A percentile compares a stretch with the other conserved stretches of the same genome.
These are phyloP conservation scores for Quercus bicolor DNA, from an alignment of 306 rosid species.

Conservation along the genomic window DNA sequence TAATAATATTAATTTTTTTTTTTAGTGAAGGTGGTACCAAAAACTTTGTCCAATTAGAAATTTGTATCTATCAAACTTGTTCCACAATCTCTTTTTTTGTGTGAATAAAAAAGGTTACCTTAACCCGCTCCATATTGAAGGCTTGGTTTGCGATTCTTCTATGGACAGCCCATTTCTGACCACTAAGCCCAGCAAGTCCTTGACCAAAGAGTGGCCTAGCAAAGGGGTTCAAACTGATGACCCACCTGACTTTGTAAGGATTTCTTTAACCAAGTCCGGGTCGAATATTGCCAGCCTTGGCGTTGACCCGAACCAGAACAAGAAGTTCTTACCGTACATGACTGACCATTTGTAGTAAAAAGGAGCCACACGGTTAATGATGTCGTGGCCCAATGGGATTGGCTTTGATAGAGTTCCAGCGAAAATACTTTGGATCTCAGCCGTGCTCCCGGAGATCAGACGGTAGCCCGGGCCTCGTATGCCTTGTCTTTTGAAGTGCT, in stretches of 20 bases:
- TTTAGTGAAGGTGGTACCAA: no score
- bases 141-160: slow-evolving; percentile 58
- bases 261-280: slow-evolving; percentile 60
- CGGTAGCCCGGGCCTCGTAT: slow-evolving; percentile 62
- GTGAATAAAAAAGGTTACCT: slow-evolving; percentile 30
- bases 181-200: slow-evolving; percentile 50
- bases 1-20: no score
- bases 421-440: slow-evolving; percentile 44
- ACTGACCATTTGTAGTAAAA: slow-evolving; percentile 54
- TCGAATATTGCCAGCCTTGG: slow-evolving; percentile 64
- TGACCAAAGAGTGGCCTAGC: slow-evolving; percentile 48
- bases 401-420: slow-evolving; percentile 35
- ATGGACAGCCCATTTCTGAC: slow-evolving; percentile 51
- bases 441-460: slow-evolving; percentile 52
- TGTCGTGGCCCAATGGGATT: slow-evolving; percentile 37
- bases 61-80: no score
- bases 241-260: slow-evolving; percentile 39
- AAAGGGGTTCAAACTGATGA: slow-evolving; percentile 33
- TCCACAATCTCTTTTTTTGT: no score
- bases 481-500: slow-evolving; percentile 55
- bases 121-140: slow-evolving; percentile 50
- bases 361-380: slow-evolving; percentile 42
- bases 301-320: slow-evolving; percentile 65
- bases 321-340: slow-evolving; percentile 53
- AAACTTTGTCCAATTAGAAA: no score